Base-by-base conservation (phyloP, 805 yeast species). In the Wickerhamomyces silvicola region DNA sequence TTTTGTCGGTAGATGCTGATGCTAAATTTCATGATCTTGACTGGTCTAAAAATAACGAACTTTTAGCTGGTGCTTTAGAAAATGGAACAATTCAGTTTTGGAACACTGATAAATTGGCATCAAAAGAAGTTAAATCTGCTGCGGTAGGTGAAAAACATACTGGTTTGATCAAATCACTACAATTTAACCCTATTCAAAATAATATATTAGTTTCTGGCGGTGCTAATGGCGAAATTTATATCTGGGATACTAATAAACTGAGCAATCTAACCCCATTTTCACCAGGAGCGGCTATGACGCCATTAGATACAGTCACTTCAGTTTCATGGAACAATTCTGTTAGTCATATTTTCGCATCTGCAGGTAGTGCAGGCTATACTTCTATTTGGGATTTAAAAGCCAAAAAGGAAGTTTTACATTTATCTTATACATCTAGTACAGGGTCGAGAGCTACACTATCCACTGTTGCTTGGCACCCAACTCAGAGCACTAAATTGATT, bases 351-450 rank as follows among this genome's bases (percentile, higher is more conserved):
- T 75, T 92, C 57, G 97, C 97, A 13, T 70, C 85, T 32, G 94
- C 95, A 10, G 86, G 95, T 29, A 73, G 77, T 46, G 72, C 85
- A 11, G 94, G 94, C 11, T 82, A 75, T 55, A 79, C 96, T 4
- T 81, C 96, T 1, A 79, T 92, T 43, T 92, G 97, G 97, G 97
- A 92, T 60, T 66, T 88, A 43, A 83, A 82, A 51, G 77, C 87
- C 24, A 81, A 79, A 54, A 75, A 85, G 50, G 97, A 90, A 60
- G 95, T 90, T 16, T 64, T 92, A 39, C 95, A 86, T 56, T 68
- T 92, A 54, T 72, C 77, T 35, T 84, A 85, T 57, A 64, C 78
- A 15, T 76, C 80, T 7, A 46, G 54, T 14, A 56, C 66, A 4
- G 60, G 64, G 11, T 55, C 65, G 18, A 72, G 81, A 50, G 80